Percentiles rank a stretch among this genome's conserved stretches.
These are phyloP conservation scores for Pythium coloratum DNA, from an alignment of 352 stramenopile genomes.

Conservation along the genomic window DNA sequence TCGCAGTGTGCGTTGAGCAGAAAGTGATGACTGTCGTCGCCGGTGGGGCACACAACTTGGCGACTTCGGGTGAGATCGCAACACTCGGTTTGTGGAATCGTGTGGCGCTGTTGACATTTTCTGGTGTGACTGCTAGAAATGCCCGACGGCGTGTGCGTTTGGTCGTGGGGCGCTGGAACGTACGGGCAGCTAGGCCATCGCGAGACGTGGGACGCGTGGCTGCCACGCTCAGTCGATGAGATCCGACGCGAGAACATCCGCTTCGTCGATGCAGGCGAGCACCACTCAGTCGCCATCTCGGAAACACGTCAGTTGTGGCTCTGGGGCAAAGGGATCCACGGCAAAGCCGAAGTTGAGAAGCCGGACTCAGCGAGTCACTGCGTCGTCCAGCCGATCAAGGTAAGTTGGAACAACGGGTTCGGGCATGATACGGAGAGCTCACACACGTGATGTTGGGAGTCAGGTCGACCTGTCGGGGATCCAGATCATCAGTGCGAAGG, in stretches of 20 bases:
- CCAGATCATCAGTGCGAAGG: constrained; percentile 51
- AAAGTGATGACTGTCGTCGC: constrained; percentile 65
- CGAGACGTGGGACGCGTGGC: constrained; percentile 62
- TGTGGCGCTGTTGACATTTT: neutral
- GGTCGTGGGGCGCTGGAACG: constrained; percentile 61
- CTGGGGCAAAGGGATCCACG: constrained; percentile 74
- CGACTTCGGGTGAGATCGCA: constrained; percentile 48
- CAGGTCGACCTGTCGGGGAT: constrained; percentile 54
- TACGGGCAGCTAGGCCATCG: constrained; percentile 81
- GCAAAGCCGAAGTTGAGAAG: constrained; percentile 39
- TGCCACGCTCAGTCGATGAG: constrained; percentile 69
- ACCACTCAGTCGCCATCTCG: constrained; percentile 73
- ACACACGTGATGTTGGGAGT: neutral
- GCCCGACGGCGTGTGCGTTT: constrained; percentile 56
- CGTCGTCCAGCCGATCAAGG: constrained; percentile 53
- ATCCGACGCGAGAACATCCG: constrained; percentile 57
- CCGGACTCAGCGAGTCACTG: constrained; percentile 48
- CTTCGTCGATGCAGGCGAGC: constrained; percentile 63
- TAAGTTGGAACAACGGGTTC: constrained; percentile 11
- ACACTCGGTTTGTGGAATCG: neutral
- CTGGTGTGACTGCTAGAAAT: constrained; percentile 38
- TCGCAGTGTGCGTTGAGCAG: constrained; percentile 28
- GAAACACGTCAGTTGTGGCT: constrained; percentile 61
- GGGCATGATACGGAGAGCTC: neutral
- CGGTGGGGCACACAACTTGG: constrained; percentile 68